Percentiles rank a stretch among this genome's conserved stretches.
Evolutionary conservation across 2,329 filamentous ascomycete genomes (phyloP).

Genomic region (Chaetomium globosum): DNA sequence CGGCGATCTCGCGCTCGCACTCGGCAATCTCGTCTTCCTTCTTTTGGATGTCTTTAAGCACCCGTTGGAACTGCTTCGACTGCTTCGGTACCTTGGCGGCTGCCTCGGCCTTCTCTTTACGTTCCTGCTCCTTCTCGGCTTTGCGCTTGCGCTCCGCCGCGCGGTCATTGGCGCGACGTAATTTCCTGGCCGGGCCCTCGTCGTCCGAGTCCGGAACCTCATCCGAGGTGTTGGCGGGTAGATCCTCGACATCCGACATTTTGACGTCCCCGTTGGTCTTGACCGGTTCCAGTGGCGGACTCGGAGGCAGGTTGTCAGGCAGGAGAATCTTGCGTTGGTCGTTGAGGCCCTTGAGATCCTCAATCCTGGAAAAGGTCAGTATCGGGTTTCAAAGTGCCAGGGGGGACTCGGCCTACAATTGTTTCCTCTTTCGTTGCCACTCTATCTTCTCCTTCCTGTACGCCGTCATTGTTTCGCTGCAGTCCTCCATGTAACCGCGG

Average conservation of each 20-base stretch:
- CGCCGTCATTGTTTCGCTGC: constrained; percentile 89
- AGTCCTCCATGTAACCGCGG: constrained; percentile 86
- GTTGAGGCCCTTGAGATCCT: constrained; percentile 71
- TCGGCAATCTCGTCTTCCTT: constrained; percentile 78
- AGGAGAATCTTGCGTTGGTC: constrained; percentile 73
- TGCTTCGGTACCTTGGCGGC: constrained; percentile 71
- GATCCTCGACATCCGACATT: constrained; percentile 66
- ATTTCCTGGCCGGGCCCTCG: constrained; percentile 58
- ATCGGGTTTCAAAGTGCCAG: constrained; percentile 1
- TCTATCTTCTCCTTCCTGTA: constrained; percentile 96
- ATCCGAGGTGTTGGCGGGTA: constrained; percentile 60
- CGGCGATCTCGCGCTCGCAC: constrained; percentile 81
- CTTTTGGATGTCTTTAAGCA: constrained; percentile 86
- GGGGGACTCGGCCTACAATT: constrained; percentile 54
- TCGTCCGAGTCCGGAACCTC: constrained; percentile 71
- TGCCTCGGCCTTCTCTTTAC: constrained; percentile 67
- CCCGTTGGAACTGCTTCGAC: constrained; percentile 83
- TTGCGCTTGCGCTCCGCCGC: constrained; percentile 78
- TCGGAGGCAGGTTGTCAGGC: constrained; percentile 71
- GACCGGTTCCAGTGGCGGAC: constrained; percentile 56
- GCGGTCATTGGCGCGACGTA: constrained; percentile 62
- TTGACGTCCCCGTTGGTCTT: constrained; percentile 61
- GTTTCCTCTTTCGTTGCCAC: constrained; percentile 75
- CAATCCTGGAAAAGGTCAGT: constrained; percentile 53
- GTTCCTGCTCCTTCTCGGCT: constrained; percentile 67